Percentiles rank a stretch among this genome's conserved stretches.
These are phyloP conservation scores for Streptanthus diversifolius DNA, from an alignment of 345 rosid species.

Conservation along the genomic window DNA sequence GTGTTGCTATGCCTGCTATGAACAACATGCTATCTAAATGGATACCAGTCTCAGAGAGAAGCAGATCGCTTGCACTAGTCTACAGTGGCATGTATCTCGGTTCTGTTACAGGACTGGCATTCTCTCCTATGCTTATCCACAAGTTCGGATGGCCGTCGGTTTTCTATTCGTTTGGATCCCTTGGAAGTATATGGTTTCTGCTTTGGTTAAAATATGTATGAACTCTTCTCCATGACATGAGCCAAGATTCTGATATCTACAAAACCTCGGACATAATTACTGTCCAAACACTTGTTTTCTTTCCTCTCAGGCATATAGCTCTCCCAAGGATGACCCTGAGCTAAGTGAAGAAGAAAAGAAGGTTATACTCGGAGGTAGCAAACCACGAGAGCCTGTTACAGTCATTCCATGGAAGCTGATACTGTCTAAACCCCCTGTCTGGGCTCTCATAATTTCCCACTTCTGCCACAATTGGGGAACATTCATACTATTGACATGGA, in stretches of 20 bases:
- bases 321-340: conserved; percentile 78
- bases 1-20: conserved; percentile 99
- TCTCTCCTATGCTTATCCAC: conserved; percentile 79
- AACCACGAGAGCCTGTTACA: conserved; percentile 74
- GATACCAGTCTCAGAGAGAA: conserved; percentile 98
- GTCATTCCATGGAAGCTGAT: conserved; percentile 94
- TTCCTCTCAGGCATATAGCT: conserved; percentile 73
- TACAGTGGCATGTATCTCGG: conserved; percentile 99
- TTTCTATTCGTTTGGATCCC: conserved; percentile 90
- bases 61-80: conserved; percentile 92
- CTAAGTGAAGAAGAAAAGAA: conserved; percentile 62
- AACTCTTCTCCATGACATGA: conserved; percentile 10
- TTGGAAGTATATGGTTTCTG: conserved; percentile 87
- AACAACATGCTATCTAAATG: conserved; percentile 93
- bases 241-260: conserved; percentile 11
- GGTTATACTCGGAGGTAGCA: conserved; percentile 57
- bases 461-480: conserved; percentile 99
- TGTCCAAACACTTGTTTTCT: conserved; percentile 19
- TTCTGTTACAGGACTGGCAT: conserved; percentile 83
- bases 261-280: not conserved
- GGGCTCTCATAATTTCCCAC: conserved; percentile 95
- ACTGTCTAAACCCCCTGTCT: conserved; percentile 87
- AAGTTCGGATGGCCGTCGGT: conserved; percentile 97
- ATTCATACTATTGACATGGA: conserved; percentile 92
- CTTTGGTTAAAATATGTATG: conserved; percentile 70